phyloP scores from a whole-genome alignment of 2,329 filamentous ascomycete genomes.

The Aspergillus sp. region DNA sequence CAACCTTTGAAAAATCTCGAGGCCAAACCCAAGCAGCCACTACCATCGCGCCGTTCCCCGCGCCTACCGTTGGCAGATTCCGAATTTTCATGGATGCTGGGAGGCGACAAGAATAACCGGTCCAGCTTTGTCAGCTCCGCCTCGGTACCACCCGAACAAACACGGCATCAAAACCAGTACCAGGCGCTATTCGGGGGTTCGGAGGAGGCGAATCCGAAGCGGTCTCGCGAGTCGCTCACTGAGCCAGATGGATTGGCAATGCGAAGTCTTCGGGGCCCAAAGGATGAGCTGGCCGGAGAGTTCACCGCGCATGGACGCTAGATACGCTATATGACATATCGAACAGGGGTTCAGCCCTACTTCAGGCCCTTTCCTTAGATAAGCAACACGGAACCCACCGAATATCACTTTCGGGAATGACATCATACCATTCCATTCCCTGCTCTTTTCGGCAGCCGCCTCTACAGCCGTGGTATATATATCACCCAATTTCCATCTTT shows the following conservation, averaged over 20 bases:
- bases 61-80: constrained; percentile 39
- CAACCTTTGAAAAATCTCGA: not conserved
- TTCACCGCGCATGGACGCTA: too few relatives aligned
- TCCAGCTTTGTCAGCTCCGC: constrained; percentile 40
- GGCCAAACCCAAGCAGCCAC: constrained; percentile 2
- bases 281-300: not conserved
- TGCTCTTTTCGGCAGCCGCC: too few relatives aligned
- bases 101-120: constrained; percentile 29
- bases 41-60: constrained; percentile 11
- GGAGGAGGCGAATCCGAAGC: constrained; percentile 10
- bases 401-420: too few relatives aligned
- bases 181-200: not conserved
- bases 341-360: too few relatives aligned
- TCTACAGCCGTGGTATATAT: too few relatives aligned
- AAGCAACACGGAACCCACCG: too few relatives aligned
- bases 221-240: not conserved
- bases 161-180: constrained; percentile 23
- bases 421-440: too few relatives aligned
- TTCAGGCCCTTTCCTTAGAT: too few relatives aligned
- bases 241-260: constrained; percentile 35
- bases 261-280: constrained; percentile 27
- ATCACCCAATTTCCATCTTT: too few relatives aligned
- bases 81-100: constrained; percentile 45
- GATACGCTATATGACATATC: too few relatives aligned
- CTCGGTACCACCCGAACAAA: constrained; percentile 38